Evolutionary conservation across 768 basidiomycete genomes (phyloP), one percentile per base, ranked within the genome.

Genomic region (Termitomyces sp.): DNA sequence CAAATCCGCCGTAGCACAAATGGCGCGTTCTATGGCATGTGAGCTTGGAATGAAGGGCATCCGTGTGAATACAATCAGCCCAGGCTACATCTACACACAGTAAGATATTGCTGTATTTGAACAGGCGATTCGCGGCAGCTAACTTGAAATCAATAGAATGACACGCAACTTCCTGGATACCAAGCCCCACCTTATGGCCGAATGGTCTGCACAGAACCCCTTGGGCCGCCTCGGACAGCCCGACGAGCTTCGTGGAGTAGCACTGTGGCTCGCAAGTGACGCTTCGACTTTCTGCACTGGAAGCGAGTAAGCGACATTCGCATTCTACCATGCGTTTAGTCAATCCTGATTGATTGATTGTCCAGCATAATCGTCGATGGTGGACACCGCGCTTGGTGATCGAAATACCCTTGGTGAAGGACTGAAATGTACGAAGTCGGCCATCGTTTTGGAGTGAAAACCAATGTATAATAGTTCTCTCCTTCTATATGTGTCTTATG

Each of bases 1-100:
- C 69, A 91, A 90, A 71, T 77, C 85, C 1, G 89, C 85, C n/a
- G 85, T 91, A n/a, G 60, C 89, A 34, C 89, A 91, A 71, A 87
- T 89, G 85, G 82, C 75, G 3, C 83, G 89, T 37, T 87, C 84
- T 62, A 81, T 91, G 81, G 89, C 87, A 3, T 87, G 86, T 66
- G 89, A 91, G 63, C 78, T 90, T 2, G 88, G 86, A 3, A 70
- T 69, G n/a, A 74, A 83, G 62, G 70, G 74, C 3, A 90, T 91
- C 48, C 77, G 89, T 3, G 87, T 89, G 59, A 91, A 91, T 66
- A 73, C 81, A 4, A 73, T 91, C 56, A 87, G 85, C 50, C 89
- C 88, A 0, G 89, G 89, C 23, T 82, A 87, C 62, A 86, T 89
- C 34, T 85, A 85, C 63, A 89, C 87, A 1, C 75, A 75, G 85